Evolutionary conservation across 2,329 filamentous ascomycete genomes (phyloP), one percentile per base, ranked within the genome.

Genomic region (Penicillium sp.): DNA sequence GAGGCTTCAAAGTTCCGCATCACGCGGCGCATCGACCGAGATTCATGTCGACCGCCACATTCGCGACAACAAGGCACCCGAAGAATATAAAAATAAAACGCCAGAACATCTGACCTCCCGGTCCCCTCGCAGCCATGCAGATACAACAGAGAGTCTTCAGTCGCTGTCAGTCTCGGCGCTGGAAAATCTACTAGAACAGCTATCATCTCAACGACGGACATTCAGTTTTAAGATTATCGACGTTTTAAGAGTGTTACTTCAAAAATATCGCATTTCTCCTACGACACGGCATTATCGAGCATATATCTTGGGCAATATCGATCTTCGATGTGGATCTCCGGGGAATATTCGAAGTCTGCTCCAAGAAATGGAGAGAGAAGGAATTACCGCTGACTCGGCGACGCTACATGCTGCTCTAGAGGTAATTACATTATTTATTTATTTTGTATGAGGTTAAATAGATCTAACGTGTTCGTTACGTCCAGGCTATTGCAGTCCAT

Each of bases 321-420:
- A 86, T 66, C 77, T 81, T 0, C 65, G 74, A 30, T 68, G 81
- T 52, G 92, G 91, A 8, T 91, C 88, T 5, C 85, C 86, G 2
- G 78, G 79, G 26, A 81, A 83, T 47, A 81, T 93, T 23, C 70
- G 74, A 33, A 75, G 74, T 20, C 75, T 96, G n/a, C 73, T 96
- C 23, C 74, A 82, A 21, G 90, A 96, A 65, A 89, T 97, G 85
- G 78, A 80, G 45, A 68, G 73, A 1, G 76, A 80, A 43, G 79
- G 78, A 0, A 77, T 97, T 46, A 74, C 82, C 43, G 79, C 84
- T 7, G 89, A 91, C 62, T 79, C 81, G 0, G 78, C 79, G 3
- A 80, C 89, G 2, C 93, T 90, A 65, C 86, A 92, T 70, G 83
- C 83, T 60, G 83, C 87, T 2, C 74, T 97, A 40, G 83, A 85